Conservation (phyloP, 306 rosid species). For the Rubus parviflorus region DNA sequence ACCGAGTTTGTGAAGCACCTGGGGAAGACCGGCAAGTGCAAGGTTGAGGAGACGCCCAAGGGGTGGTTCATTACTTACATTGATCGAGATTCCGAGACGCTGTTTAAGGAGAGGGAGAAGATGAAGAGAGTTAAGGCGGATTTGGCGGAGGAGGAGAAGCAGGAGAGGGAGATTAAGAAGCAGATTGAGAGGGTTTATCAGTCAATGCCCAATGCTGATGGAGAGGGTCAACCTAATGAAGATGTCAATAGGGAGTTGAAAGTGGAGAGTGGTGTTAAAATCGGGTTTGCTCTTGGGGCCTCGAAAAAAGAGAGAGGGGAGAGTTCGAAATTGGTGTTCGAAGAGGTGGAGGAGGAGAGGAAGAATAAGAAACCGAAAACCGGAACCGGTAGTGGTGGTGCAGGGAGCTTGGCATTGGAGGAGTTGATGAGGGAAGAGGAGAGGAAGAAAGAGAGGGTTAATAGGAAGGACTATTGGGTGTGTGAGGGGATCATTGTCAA, state of each 20-base stretch:
- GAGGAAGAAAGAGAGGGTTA: constrained; percentile 76
- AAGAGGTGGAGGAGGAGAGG: constrained; percentile 58
- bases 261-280: constrained; percentile 60
- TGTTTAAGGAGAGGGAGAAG: constrained; percentile 80
- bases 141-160: constrained; percentile 85
- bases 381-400: constrained; percentile 35
- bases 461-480: constrained; percentile 88
- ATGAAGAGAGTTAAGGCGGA: constrained; percentile 64
- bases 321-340: constrained; percentile 49
- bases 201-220: constrained; percentile 34
- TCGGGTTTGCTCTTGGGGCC: constrained; percentile 71
- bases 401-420: constrained; percentile 51
- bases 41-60: constrained; percentile 93
- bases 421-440: constrained; percentile 87
- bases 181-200: constrained; percentile 80
- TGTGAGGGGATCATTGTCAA: constrained; percentile 75
- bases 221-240: constrained; percentile 36
- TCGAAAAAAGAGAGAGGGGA: constrained; percentile 53
- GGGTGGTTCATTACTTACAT: constrained; percentile 95
- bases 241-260: constrained; percentile 50
- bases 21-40: constrained; percentile 79
- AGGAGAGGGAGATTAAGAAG: constrained; percentile 75
- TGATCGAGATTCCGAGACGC: constrained; percentile 71
- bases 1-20: constrained; percentile 85
- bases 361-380: constrained; percentile 25